Evolutionary conservation across 108 stramenopile species (phyloP), one percentile per base, ranked within the genome.

Genomic region (Cyclotella baltica): DNA sequence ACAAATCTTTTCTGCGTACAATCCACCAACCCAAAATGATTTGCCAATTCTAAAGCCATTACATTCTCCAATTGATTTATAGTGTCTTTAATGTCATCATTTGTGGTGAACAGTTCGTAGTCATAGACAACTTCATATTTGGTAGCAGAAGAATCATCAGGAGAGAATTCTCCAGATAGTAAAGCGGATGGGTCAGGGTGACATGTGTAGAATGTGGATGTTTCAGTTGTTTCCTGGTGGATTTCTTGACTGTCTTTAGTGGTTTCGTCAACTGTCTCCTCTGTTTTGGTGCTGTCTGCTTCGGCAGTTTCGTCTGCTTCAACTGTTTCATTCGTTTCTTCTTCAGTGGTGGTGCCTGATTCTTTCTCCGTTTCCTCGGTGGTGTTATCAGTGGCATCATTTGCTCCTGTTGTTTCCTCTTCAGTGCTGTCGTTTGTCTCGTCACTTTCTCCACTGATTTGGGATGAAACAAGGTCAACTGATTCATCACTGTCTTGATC

Each of bases 161-260:
- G 67, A 3, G 16, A 11, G 16, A 67, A 52, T 22, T 51, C 48
- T 30, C 67, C 67, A 11, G 25, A n/a, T 31, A 37, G 50, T 5
- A 67, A 25, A 11, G 48, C 13, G 19, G 67, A 25, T 9, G 67
- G 67, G 37, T 67, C 48, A 3, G 67, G 67, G 33, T 67, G 67
- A 52, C 67, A 67, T 3, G 67, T 67, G 48, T 67, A 67, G 25
- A 67, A 67, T 51, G 18, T 34, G 3, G 67, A 67, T 51, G 2
- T 18, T 51, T 29, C 20, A 10, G 23, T 33, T 10, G 28, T 23
- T 30, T 28, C 48, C 29, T 64, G 62, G 25, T 36, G 25, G 13
- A 64, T 37, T 37, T 4, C 18, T 5, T 5, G 5, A 20, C 19
- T 55, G 53, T 5, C 19, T 5, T 10, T 20, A 25, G 5, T 55